phyloP scores from a whole-genome alignment of 306 rosid species.

The Ormosia emarginata region DNA sequence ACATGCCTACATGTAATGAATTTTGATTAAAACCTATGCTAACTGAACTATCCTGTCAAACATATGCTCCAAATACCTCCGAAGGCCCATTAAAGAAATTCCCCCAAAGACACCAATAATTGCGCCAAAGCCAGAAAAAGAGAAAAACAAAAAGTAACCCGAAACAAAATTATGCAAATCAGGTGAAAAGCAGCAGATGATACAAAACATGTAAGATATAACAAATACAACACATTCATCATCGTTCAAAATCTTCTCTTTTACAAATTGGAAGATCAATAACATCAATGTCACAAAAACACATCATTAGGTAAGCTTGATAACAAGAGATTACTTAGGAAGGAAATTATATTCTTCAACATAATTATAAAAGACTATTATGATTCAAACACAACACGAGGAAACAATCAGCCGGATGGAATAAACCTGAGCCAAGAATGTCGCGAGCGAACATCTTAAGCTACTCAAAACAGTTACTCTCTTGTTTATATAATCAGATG shows the following conservation, averaged over 20 bases:
- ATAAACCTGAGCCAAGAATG: constrained; percentile 87
- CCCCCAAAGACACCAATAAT: background rate
- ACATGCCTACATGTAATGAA: background rate
- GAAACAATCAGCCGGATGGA: background rate
- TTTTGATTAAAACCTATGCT: background rate
- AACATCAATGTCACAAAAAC: background rate
- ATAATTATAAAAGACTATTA: background rate
- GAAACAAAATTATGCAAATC: background rate
- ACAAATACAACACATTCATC: background rate
- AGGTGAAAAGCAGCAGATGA: background rate
- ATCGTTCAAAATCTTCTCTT: background rate
- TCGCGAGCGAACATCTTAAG: constrained; percentile 67
- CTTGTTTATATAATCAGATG: constrained; percentile 63
- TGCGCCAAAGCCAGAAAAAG: background rate
- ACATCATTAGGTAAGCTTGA: background rate
- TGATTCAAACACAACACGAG: background rate
- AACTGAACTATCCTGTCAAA: background rate
- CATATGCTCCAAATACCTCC: background rate
- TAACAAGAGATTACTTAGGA: background rate
- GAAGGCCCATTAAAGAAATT: background rate
- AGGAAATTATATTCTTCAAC: too few species aligned
- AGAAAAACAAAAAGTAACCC: background rate
- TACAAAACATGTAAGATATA: background rate
- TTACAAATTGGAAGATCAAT: background rate
- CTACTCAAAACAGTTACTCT: constrained; percentile 54